Conservation (phyloP, 1,284 basidiomycete species). For the Apiotrichum gracile region DNA sequence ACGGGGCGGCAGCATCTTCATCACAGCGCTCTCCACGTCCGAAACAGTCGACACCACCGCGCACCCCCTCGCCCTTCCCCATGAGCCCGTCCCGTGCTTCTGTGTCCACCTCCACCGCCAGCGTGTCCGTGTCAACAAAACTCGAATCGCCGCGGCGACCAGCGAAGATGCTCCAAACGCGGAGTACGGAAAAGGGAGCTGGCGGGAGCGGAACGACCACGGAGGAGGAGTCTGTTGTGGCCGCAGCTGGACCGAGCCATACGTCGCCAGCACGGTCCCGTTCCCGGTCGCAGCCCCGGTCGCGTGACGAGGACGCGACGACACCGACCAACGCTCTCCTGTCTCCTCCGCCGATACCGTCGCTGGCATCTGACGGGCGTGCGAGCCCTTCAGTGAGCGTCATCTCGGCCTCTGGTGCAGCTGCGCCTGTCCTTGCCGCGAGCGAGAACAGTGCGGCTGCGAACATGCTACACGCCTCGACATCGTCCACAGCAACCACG, state of each 20-base stretch:
- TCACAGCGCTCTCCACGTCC: not conserved
- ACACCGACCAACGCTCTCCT: not conserved
- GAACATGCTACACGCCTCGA: not conserved
- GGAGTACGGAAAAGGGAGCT: not conserved
- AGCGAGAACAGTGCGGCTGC: not conserved
- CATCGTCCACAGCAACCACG: not conserved
- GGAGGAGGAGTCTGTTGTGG: no score
- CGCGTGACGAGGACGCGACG: not conserved
- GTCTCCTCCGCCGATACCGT: not conserved
- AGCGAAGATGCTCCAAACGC: not conserved
- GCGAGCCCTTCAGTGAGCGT: not conserved
- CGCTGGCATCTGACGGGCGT: not conserved
- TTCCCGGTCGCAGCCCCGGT: no score
- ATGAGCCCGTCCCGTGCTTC: not conserved
- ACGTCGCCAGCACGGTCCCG: no score
- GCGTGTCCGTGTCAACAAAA: slow-evolving; percentile 1
- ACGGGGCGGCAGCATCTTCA: not conserved
- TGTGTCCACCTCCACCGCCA: slow-evolving; percentile 1
- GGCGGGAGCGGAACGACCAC: not conserved
- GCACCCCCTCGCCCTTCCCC: not conserved
- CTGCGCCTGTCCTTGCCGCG: no score
- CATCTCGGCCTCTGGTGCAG: not conserved
- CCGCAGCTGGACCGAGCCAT: no score
- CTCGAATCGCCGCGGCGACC: not conserved
- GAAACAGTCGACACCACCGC: not conserved